phyloP scores from a whole-genome alignment of 768 basidiomycete genomes.

The Boletus sp. region DNA sequence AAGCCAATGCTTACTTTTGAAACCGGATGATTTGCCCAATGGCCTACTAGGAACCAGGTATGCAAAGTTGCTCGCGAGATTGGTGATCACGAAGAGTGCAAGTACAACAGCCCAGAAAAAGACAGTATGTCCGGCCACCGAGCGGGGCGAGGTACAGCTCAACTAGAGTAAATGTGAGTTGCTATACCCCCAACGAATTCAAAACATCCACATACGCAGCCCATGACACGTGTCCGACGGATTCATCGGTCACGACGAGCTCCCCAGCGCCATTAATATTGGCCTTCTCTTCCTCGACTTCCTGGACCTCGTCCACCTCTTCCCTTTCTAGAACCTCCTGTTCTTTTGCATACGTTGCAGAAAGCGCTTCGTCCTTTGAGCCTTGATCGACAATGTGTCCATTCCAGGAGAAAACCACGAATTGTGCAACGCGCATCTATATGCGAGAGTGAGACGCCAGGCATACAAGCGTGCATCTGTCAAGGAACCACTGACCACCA shows the following conservation, averaged over 20 bases:
- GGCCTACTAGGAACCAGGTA: conserved; percentile 1
- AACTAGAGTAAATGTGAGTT: not conserved
- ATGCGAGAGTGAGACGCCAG: not conserved
- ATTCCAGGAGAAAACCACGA: not conserved
- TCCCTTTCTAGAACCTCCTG: not conserved
- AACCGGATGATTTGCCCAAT: not conserved
- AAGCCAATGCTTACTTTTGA: not conserved
- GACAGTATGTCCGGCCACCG: not conserved
- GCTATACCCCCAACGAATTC: not conserved
- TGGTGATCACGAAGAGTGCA: not conserved
- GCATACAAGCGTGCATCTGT: no score
- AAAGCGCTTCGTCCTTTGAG: not conserved
- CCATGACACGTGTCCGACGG: conserved; percentile 1
- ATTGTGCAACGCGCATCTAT: not conserved
- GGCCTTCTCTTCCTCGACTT: not conserved
- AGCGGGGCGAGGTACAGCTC: not conserved
- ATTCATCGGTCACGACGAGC: not conserved
- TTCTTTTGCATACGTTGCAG: not conserved
- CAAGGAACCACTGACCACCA: not conserved
- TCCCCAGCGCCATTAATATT: not conserved
- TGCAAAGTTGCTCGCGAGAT: not conserved
- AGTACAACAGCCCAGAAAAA: not conserved
- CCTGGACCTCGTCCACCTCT: not conserved
- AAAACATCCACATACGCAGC: not conserved
- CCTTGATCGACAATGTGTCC: not conserved